A percentile compares a stretch with the other conserved stretches of the same genome.
Conservation (phyloP, 345 rosid genomes). For the Reutealis trisperma region DNA sequence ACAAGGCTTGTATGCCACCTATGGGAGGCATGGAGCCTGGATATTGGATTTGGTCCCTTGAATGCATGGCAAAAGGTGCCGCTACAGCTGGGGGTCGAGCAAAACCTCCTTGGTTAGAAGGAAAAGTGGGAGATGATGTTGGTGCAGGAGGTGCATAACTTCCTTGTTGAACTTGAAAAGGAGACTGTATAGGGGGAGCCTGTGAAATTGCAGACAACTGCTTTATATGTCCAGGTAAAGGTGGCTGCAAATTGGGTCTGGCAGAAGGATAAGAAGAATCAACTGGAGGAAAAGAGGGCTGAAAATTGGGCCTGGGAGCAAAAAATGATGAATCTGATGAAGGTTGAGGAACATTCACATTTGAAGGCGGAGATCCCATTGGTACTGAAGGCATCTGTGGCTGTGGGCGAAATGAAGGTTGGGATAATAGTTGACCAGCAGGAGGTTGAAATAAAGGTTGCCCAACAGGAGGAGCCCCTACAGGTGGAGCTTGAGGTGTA, state of each 20-base stretch:
- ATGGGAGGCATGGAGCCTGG: slow-evolving; percentile 63
- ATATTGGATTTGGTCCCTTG: slow-evolving; percentile 61
- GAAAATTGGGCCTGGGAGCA: slow-evolving; percentile 50
- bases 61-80: slow-evolving; percentile 39
- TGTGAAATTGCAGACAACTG: slow-evolving; percentile 49
- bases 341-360: slow-evolving; percentile 39
- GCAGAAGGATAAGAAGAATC: slow-evolving; percentile 45
- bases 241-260: slow-evolving; percentile 42
- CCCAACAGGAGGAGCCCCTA: slow-evolving; percentile 46
- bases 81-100: slow-evolving; percentile 42
- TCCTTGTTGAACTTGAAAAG: slow-evolving; percentile 58
- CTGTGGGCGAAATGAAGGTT: slow-evolving; percentile 51
- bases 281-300: slow-evolving; percentile 46
- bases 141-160: slow-evolving; percentile 44
- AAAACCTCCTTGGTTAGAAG: slow-evolving; percentile 58
- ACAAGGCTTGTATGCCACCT: slow-evolving; percentile 67
- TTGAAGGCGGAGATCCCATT: slow-evolving; percentile 61
- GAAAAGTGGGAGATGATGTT: slow-evolving; percentile 47
- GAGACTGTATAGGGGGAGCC: slow-evolving; percentile 51
- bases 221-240: slow-evolving; percentile 65
- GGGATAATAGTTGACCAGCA: slow-evolving; percentile 48
- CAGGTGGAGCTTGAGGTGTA: slow-evolving; percentile 45
- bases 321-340: slow-evolving; percentile 35
- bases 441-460: slow-evolving; percentile 58
- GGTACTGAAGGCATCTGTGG: slow-evolving; percentile 49